Base-by-base conservation (phyloP, 2,329 filamentous ascomycete genomes). In the Penicillium sp. region DNA sequence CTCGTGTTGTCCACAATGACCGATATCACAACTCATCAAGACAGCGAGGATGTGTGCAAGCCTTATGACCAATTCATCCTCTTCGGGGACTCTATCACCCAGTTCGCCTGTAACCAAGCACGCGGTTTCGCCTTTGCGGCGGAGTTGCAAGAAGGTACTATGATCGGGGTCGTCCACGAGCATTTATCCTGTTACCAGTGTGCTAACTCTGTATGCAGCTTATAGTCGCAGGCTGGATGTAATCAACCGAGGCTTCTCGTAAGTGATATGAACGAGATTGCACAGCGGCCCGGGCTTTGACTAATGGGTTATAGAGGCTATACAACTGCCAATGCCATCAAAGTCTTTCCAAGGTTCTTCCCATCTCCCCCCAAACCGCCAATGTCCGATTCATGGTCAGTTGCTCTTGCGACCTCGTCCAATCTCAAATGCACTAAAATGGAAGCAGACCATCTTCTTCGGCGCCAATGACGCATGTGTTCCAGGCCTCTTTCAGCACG, bases 391-490 rank as follows among this genome's bases (percentile, higher is more conserved):
- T 74, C 28, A 69, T 74, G 69, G 72, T 74, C 63, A 41, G 52
- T 32, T 34, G 14, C n/a, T 28, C 27, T n/a, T 14, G 18, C 11
- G n/a, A 24, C 10, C 10, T 8, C 20, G 20, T 20, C 20, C 4
- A 37, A 2, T n/a, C 24, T 8, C 36, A 18, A 13, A 16, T 13
- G 7, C 27, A 43, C 44, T 55, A 20, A 52, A 36, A 28, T 24
- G n/a, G 32, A 2, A 4, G 24, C 47, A 89, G 86, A 74, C 86
- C 31, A 70, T 95, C 48, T 84, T 95, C 55, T 83, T 96, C 50
- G 93, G 93, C 14, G 88, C 93, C 57, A 97, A 98, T 64, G 93
- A 97, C 68, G 85, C 91, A 3, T 83, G 83, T 44, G 67, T 94
- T 3, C 78, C 81, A 3, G 72, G 79, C 29, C 82, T 80, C 41